A percentile compares a stretch with the other conserved stretches of the same genome.
Conservation (phyloP, 495 filamentous ascomycete genomes). For the Hyphodiscus hymeniophilus region DNA sequence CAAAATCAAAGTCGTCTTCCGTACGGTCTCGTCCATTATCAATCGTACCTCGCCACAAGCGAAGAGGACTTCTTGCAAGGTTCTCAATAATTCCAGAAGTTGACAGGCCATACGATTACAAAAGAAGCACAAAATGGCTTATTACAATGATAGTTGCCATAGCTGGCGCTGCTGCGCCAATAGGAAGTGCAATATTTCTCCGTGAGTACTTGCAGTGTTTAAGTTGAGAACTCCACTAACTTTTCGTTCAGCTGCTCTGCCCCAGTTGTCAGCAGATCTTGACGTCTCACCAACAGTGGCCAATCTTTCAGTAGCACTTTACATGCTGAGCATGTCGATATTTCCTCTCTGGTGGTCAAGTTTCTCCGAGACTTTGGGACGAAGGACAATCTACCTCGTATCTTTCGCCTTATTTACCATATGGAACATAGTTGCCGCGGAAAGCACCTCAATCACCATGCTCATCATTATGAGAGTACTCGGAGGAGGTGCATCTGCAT, state of each 20-base stretch:
- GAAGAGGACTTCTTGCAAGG: conserved; percentile 67
- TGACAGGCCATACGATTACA: conserved; percentile 65
- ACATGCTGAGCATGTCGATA: conserved; percentile 85
- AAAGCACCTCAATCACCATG: conserved; percentile 73
- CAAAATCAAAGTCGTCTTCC: conserved; percentile 31
- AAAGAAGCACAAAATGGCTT: conserved; percentile 68
- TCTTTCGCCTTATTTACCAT: conserved; percentile 78
- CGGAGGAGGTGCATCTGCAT: conserved; percentile 75
- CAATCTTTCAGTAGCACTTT: conserved; percentile 77
- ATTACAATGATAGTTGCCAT: conserved; percentile 74
- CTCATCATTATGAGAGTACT: conserved; percentile 78
- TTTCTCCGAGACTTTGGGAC: conserved; percentile 76
- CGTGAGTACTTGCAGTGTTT: conserved; percentile 46
- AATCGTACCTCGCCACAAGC: conserved; percentile 54
- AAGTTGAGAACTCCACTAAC: not conserved
- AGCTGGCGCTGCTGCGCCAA: conserved; percentile 67
- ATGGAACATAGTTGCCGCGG: conserved; percentile 64
- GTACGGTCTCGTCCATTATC: conserved; percentile 29
- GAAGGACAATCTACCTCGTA: conserved; percentile 75
- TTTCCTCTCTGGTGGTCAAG: conserved; percentile 94
- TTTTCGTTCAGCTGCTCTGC: conserved; percentile 57
- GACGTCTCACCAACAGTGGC: conserved; percentile 59
- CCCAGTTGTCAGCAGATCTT: conserved; percentile 58
- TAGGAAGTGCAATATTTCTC: conserved; percentile 79
- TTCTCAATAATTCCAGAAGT: conserved; percentile 78